phyloP scores from a whole-genome alignment of 1,139 yeast species.

The Lodderomyces parapsilosis region DNA sequence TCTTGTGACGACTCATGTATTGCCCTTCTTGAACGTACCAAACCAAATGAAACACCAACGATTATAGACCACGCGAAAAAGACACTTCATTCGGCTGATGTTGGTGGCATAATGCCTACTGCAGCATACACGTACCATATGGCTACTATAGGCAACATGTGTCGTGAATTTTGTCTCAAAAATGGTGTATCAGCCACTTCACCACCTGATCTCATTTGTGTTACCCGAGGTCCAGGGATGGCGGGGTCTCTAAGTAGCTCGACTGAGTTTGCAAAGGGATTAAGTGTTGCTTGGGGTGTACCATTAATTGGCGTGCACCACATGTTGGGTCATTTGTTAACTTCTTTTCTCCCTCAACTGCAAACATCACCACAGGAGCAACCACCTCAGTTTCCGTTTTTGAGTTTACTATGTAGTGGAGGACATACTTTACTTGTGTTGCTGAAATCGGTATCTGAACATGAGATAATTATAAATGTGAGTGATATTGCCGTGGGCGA shows the following conservation, averaged over 20 bases:
- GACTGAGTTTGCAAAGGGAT: slow-evolving; percentile 80
- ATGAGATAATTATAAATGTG: slow-evolving; percentile 72
- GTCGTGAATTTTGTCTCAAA: slow-evolving; percentile 24
- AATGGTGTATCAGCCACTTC: slow-evolving; percentile 22
- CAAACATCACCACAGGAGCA: slow-evolving; percentile 20
- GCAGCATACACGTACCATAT: slow-evolving; percentile 84
- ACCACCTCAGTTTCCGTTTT: slow-evolving; percentile 68
- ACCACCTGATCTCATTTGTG: slow-evolving; percentile 78
- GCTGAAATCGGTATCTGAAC: slow-evolving; percentile 59
- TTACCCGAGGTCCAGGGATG: slow-evolving; percentile 98
- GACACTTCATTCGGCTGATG: slow-evolving; percentile 63
- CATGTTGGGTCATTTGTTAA: slow-evolving; percentile 87
- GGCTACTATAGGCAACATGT: slow-evolving; percentile 35
- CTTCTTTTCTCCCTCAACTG: slow-evolving; percentile 54
- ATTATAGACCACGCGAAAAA: slow-evolving; percentile 60
- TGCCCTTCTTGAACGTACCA: slow-evolving; percentile 60
- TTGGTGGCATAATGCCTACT: slow-evolving; percentile 89
- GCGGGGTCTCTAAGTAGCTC: slow-evolving; percentile 84
- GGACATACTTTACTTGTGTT: slow-evolving; percentile 92
- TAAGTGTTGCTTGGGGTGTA: slow-evolving; percentile 70
- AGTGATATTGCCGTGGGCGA: slow-evolving; percentile 93
- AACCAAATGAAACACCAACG: slow-evolving; percentile 36
- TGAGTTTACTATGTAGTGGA: slow-evolving; percentile 83
- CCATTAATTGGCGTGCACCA: slow-evolving; percentile 93
- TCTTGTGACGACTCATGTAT: slow-evolving; percentile 97